Percentiles rank a stretch among this genome's conserved stretches.
These are phyloP conservation scores for Aspergillus sparsus DNA, from an alignment of 495 filamentous ascomycete species.

Conservation along the genomic window DNA sequence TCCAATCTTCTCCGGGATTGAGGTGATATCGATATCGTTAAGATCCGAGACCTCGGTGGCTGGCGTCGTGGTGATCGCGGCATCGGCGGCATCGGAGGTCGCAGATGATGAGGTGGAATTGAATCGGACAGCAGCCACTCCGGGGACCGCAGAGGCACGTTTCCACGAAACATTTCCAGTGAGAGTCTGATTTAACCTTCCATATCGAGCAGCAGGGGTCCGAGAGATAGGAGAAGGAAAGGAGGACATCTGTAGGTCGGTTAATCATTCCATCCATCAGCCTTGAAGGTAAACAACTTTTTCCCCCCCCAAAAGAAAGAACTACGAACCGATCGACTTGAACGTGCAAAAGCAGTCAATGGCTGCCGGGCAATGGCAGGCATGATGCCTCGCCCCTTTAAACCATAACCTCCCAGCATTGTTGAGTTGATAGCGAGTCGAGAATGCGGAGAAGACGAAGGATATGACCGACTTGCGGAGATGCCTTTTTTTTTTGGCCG, in stretches of 20 bases:
- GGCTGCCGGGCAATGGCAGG: constrained; percentile 39
- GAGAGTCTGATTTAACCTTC: constrained; percentile 29
- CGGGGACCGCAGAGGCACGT: constrained; percentile 24
- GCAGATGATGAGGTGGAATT: constrained; percentile 45
- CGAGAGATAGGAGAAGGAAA: constrained; percentile 32
- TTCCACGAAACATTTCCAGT: constrained; percentile 31
- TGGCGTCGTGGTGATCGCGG: constrained; percentile 6
- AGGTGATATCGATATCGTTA: constrained; percentile 40
- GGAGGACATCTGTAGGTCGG: constrained; percentile 40
- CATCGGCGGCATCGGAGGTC: constrained; percentile 25
- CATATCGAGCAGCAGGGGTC: constrained; percentile 26
- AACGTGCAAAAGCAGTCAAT: constrained; percentile 34
- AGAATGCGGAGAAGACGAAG: constrained; percentile 17
- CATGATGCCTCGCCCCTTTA: constrained; percentile 35
- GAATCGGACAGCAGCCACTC: constrained; percentile 40
- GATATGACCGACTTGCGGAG: constrained; percentile 22
- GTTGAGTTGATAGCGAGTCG: constrained; percentile 13
- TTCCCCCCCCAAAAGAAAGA: neutral
- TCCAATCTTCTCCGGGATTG: constrained; percentile 72
- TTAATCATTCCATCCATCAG: no score
- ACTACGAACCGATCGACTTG: constrained; percentile 42
- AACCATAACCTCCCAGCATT: constrained; percentile 41
- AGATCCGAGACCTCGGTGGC: constrained; percentile 26
- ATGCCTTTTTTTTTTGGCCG: constrained; percentile 30
- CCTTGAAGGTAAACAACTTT: constrained; percentile 14